Evolutionary conservation across 1,139 yeast genomes (phyloP), one percentile per base, ranked within the genome.

Genomic region (Yamadazyma mexicana): DNA sequence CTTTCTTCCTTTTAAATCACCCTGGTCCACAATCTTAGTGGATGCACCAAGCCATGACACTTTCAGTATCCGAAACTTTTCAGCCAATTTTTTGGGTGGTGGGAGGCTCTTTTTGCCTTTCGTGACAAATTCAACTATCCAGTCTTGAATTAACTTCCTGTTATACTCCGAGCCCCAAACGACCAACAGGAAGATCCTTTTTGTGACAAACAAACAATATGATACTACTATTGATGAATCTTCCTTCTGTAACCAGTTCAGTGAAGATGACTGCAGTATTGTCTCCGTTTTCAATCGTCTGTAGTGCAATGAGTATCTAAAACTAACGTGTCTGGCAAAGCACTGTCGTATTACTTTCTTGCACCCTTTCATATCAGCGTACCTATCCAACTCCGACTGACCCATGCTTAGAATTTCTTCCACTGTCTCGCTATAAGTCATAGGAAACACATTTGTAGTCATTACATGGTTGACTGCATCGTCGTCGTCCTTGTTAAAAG

Each of bases 151-250:
- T 0, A 56, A 44, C 0, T 66, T 42, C 53, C 75, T 75, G 51
- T 87, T 87, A 5, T 49, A 44, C 2, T 45, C 45, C 1, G 77
- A 58, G 0, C 96, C 96, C 66, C 84, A 76, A 2, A 76, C 48
- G 8, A 64, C 68, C 2, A 55, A 31, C 0, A 92, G 88, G 24
- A 85, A 61, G 0, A 83, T 43, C 38, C 68, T 72, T 7, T 73
- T 75, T 3, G 77, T 41, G 0, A 78, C 43, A 0, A 66, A 52
- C 2, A 72, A 48, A 1, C 76, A 52, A 46, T 78, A 75, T 34
- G 52, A 58, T 0, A 69, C 49, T 0, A 83, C 78, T 0, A 45
- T 12, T 16, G n/a, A 24, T 4, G 9, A 9, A 30, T 30, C 10
- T 11, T 30, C 33, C 16, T 30, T 18, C 9, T 11, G 10, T 3